Evolutionary conservation across 257 asterid species (phyloP).

Genomic region (Lithospermum erythrorhizon): DNA sequence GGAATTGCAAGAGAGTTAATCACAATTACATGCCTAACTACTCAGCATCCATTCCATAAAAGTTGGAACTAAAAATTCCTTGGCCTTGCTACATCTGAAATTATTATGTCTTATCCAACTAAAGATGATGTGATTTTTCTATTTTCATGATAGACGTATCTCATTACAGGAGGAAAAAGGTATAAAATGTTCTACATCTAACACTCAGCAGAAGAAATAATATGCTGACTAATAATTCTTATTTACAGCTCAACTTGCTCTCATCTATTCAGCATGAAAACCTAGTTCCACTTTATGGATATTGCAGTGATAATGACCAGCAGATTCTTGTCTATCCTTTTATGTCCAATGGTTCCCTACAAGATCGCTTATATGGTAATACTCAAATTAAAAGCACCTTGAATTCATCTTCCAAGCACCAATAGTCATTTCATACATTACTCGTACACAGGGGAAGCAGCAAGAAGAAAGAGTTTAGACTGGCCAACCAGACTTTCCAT

Average conservation of each 20-base stretch:
- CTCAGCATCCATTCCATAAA: not conserved
- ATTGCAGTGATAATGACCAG: constrained; percentile 81
- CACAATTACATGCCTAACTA: not conserved
- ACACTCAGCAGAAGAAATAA: not conserved
- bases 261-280: constrained; percentile 71
- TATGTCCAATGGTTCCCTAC: constrained; percentile 89
- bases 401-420: constrained; percentile 8
- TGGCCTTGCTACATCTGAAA: too few relatives aligned
- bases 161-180: not conserved
- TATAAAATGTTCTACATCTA: not conserved
- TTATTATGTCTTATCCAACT: too few relatives aligned
- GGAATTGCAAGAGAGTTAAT: not conserved
- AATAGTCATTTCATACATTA: constrained; percentile 9
- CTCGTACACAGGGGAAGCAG: constrained; percentile 56
- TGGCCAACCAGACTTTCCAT: constrained; percentile 87
- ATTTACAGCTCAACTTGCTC: constrained; percentile 65
- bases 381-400: constrained; percentile 1
- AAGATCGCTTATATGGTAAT: constrained; percentile 82
- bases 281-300: constrained; percentile 71
- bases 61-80: not conserved
- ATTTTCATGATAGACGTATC: not conserved
- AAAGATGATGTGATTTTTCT: too few relatives aligned
- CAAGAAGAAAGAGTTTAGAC: constrained; percentile 70
- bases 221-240: constrained; percentile 8
- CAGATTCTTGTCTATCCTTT: constrained; percentile 86